These are phyloP conservation scores for Pythium oligandrum DNA, from an alignment of 352 stramenopile genomes.

Conservation along the genomic window DNA sequence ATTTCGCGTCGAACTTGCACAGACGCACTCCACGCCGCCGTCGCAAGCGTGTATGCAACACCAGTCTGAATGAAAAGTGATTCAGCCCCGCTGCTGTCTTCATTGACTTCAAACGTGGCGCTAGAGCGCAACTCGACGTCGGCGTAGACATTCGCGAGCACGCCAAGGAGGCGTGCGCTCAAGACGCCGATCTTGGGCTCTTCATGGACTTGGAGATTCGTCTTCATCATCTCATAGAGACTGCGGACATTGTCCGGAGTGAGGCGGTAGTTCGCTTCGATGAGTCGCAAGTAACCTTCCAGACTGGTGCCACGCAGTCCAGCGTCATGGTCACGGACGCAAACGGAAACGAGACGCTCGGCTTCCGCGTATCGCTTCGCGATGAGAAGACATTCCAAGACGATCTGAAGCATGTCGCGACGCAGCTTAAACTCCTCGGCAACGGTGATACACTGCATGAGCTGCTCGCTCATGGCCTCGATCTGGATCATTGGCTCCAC, in stretches of 20 bases:
- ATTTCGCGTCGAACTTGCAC: slow-evolving; percentile 32
- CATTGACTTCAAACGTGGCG: not conserved
- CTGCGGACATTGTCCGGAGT: not conserved
- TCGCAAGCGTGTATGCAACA: slow-evolving; percentile 3
- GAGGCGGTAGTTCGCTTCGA: slow-evolving; percentile 30
- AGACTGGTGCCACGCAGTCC: slow-evolving; percentile 54
- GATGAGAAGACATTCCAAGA: slow-evolving; percentile 61
- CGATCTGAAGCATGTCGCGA: slow-evolving; percentile 66
- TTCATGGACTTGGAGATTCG: slow-evolving; percentile 15
- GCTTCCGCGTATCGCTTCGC: slow-evolving; percentile 32
- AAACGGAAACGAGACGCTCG: slow-evolving; percentile 39
- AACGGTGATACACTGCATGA: slow-evolving; percentile 72
- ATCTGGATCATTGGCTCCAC: slow-evolving; percentile 81
- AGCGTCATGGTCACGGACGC: slow-evolving; percentile 50
- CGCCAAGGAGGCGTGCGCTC: slow-evolving; percentile 4
- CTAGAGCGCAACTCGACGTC: not conserved
- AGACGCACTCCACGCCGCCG: slow-evolving; percentile 18
- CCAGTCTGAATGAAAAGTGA: not conserved
- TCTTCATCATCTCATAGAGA: slow-evolving; percentile 32
- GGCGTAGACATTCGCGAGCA: slow-evolving; percentile 2
- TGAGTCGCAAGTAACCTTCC: slow-evolving; percentile 42
- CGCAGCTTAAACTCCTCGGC: slow-evolving; percentile 73
- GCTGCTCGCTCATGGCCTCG: slow-evolving; percentile 73
- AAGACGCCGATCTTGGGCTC: slow-evolving; percentile 4
- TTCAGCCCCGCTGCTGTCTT: not conserved